Evolutionary conservation across 1,139 yeast species (phyloP).

Genomic region (Trichomonascaceae sp.): DNA sequence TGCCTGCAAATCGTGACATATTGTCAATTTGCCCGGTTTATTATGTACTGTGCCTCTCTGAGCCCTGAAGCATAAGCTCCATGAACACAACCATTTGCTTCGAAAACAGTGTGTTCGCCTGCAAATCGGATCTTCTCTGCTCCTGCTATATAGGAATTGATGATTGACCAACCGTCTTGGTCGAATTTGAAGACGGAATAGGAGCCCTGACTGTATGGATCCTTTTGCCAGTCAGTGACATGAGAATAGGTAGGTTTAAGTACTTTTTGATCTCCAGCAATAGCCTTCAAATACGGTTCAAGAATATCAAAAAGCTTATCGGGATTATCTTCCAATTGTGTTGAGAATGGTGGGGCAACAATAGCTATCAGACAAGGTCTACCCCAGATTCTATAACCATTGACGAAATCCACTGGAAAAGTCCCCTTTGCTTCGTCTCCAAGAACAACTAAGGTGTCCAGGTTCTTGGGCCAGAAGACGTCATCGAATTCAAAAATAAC

Average conservation of each 20-base stretch:
- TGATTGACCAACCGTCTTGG: slow-evolving; percentile 58
- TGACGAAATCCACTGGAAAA: slow-evolving; percentile 49
- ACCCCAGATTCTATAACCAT: slow-evolving; percentile 33
- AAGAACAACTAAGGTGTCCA: slow-evolving; percentile 44
- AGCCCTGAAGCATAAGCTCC: slow-evolving; percentile 73
- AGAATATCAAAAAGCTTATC: slow-evolving; percentile 40
- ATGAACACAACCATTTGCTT: slow-evolving; percentile 78
- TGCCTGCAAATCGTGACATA: background rate
- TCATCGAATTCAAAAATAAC: slow-evolving; percentile 64
- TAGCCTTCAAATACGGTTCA: slow-evolving; percentile 36
- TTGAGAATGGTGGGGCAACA: slow-evolving; percentile 67
- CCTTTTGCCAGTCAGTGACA: slow-evolving; percentile 63
- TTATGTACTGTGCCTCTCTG: slow-evolving; percentile 52
- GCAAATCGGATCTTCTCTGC: slow-evolving; percentile 62
- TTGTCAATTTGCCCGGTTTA: background rate
- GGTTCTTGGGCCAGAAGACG: slow-evolving; percentile 55
- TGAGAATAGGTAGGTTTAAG: slow-evolving; percentile 49
- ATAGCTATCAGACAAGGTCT: slow-evolving; percentile 51
- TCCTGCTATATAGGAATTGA: slow-evolving; percentile 52
- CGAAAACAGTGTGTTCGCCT: slow-evolving; percentile 70
- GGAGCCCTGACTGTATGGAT: slow-evolving; percentile 66
- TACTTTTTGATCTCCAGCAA: slow-evolving; percentile 20
- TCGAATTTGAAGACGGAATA: slow-evolving; percentile 63
- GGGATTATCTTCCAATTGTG: slow-evolving; percentile 40
- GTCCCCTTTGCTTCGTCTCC: slow-evolving; percentile 25